Percentiles rank a stretch among this genome's conserved stretches.
Conservation (phyloP, 2,329 filamentous ascomycete species). For the Colletotrichum magnum region DNA sequence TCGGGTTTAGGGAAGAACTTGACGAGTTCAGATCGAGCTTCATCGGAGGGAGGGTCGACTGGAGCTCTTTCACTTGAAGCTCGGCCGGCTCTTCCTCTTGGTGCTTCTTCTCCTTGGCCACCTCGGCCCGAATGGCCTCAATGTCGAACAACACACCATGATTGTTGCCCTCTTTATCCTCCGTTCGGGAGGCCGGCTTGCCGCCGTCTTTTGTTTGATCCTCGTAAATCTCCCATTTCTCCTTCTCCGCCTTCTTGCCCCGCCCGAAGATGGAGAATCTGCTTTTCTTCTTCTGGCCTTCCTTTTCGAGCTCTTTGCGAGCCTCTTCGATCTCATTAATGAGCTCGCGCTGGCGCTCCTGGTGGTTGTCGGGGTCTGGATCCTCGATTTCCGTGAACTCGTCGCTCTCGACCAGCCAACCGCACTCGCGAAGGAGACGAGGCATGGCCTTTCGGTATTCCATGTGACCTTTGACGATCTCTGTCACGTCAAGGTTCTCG, state of each 20-base stretch:
- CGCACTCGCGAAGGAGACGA: slow-evolving; percentile 85
- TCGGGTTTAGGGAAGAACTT: slow-evolving; percentile 46
- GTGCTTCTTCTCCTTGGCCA: slow-evolving; percentile 74
- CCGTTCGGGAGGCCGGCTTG: slow-evolving; percentile 59
- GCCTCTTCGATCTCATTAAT: slow-evolving; percentile 98
- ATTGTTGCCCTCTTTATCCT: slow-evolving; percentile 67
- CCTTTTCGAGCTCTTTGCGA: slow-evolving; percentile 85
- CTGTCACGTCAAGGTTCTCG: slow-evolving; percentile 91
- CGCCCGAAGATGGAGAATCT: slow-evolving; percentile 84
- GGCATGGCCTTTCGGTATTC: slow-evolving; percentile 96
- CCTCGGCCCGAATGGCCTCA: slow-evolving; percentile 90
- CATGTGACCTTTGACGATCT: slow-evolving; percentile 93
- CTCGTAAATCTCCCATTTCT: slow-evolving; percentile 95
- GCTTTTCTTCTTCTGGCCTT: slow-evolving; percentile 71
- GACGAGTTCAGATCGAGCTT: slow-evolving; percentile 75
- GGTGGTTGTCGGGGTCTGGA: slow-evolving; percentile 94
- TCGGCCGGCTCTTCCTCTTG: slow-evolving; percentile 65
- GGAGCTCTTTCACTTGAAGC: slow-evolving; percentile 81
- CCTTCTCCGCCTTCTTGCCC: slow-evolving; percentile 85
- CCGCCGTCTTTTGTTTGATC: slow-evolving; percentile 61
- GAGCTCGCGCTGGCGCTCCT: slow-evolving; percentile 87
- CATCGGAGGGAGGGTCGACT: slow-evolving; percentile 92
- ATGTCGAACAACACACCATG: slow-evolving; percentile 89
- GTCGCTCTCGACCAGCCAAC: slow-evolving; percentile 92
- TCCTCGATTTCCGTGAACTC: slow-evolving; percentile 98